phyloP scores from a whole-genome alignment of 2,329 filamentous ascomycete genomes.

The Fusarium dlaminii region DNA sequence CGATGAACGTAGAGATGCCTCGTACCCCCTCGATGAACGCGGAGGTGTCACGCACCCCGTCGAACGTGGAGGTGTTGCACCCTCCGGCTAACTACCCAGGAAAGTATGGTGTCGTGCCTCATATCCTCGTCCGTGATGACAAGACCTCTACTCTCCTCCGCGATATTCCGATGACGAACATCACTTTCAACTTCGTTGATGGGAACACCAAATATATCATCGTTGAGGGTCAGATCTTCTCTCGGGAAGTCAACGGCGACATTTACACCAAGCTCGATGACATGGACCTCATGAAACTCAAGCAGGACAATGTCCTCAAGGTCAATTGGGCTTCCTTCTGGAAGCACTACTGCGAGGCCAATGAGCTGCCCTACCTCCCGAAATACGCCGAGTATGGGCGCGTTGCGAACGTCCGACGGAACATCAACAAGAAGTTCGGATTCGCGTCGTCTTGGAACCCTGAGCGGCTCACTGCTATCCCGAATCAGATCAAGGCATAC shows the following conservation, averaged over 20 bases:
- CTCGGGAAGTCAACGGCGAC: background rate
- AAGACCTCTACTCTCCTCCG: background rate
- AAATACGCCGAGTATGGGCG: background rate
- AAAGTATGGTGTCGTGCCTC: background rate
- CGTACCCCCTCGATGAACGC: accelerated
- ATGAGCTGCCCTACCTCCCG: background rate
- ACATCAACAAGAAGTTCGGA: background rate
- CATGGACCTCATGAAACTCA: background rate
- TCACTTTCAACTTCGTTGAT: background rate
- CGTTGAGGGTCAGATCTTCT: background rate
- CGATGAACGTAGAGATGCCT: background rate
- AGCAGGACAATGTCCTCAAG: background rate
- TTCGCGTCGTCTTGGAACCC: background rate
- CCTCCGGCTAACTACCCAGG: background rate
- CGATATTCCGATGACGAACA: background rate
- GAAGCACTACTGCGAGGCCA: background rate
- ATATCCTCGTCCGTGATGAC: background rate
- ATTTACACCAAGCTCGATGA: background rate
- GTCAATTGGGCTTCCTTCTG: background rate
- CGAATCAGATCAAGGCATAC: background rate
- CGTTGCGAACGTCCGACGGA: background rate
- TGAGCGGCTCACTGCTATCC: accelerated
- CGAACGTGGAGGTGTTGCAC: background rate
- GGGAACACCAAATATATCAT: background rate
- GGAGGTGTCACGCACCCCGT: background rate